phyloP scores from a whole-genome alignment of 1,139 yeast species.

The Pneumocystis oryctolagi region DNA sequence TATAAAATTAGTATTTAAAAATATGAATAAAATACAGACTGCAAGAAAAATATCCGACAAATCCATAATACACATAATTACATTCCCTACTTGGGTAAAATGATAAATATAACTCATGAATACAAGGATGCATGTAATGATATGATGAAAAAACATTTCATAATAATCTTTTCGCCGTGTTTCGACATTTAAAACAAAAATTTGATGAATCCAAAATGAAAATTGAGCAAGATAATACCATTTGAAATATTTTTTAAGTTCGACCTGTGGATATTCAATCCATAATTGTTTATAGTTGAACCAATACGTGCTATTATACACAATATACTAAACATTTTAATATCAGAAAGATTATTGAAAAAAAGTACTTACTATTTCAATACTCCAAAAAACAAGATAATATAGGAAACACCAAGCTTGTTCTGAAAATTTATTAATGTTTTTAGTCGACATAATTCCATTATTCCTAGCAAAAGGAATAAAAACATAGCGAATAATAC shows the following conservation, averaged over 20 bases:
- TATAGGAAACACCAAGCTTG: slow-evolving; percentile 71
- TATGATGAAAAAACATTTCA: slow-evolving; percentile 83
- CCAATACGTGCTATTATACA: slow-evolving; percentile 33
- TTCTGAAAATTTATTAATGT: slow-evolving; percentile 60
- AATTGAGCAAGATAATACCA: slow-evolving; percentile 56
- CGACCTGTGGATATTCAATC: slow-evolving; percentile 63
- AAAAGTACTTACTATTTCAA: slow-evolving; percentile 31
- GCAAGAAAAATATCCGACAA: slow-evolving; percentile 59
- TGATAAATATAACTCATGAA: slow-evolving; percentile 61
- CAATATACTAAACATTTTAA: slow-evolving; percentile 3
- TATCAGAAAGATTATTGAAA: not conserved
- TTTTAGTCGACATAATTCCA: slow-evolving; percentile 37
- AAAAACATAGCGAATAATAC: slow-evolving; percentile 43
- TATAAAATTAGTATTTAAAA: not conserved
- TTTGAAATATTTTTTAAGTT: slow-evolving; percentile 35
- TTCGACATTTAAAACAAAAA: slow-evolving; percentile 63
- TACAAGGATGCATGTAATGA: slow-evolving; percentile 55
- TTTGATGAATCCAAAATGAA: slow-evolving; percentile 69
- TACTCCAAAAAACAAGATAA: slow-evolving; percentile 39
- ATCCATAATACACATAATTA: slow-evolving; percentile 69
- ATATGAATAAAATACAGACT: not conserved
- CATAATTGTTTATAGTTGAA: slow-evolving; percentile 45
- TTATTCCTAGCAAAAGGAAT: slow-evolving; percentile 42
- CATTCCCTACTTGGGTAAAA: slow-evolving; percentile 65
- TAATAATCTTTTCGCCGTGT: slow-evolving; percentile 63